phyloP scores from a whole-genome alignment of 2,329 filamentous ascomycete genomes.

The Penicillium sp. region DNA sequence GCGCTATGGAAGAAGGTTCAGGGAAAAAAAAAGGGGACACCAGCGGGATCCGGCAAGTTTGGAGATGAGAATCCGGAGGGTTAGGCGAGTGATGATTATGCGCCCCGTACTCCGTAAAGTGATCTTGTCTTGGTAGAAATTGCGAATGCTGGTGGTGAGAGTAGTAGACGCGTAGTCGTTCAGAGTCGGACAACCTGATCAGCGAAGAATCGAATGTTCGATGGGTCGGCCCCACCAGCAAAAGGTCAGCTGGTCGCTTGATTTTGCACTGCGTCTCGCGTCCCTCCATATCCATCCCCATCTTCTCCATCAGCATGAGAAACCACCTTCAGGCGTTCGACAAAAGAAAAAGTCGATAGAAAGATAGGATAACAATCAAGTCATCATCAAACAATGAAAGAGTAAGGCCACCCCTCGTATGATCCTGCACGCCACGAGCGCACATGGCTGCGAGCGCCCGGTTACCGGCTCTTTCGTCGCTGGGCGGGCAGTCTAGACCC shows the following conservation, averaged over 20 bases:
- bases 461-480: background rate
- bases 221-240: constrained; percentile 24
- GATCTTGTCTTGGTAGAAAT: background rate
- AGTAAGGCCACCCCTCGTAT: background rate
- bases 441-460: background rate
- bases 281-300: background rate
- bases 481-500: constrained; percentile 23
- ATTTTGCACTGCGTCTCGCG: constrained; percentile 21
- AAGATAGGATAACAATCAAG: background rate
- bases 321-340: background rate
- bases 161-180: constrained; percentile 9
- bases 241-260: constrained; percentile 25
- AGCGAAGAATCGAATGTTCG: constrained; percentile 26
- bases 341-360: background rate
- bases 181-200: constrained; percentile 3
- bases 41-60: background rate
- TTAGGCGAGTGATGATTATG: background rate
- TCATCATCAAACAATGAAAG: background rate
- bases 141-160: background rate
- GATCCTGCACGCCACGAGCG: background rate
- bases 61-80: background rate
- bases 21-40: background rate
- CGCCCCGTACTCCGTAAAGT: background rate
- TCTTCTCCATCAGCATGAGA: background rate
- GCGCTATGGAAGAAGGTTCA: background rate